Percentiles rank a stretch among this genome's conserved stretches.
Conservation (phyloP, 352 stramenopile species). For the Pythium rhizo-oryzae region DNA sequence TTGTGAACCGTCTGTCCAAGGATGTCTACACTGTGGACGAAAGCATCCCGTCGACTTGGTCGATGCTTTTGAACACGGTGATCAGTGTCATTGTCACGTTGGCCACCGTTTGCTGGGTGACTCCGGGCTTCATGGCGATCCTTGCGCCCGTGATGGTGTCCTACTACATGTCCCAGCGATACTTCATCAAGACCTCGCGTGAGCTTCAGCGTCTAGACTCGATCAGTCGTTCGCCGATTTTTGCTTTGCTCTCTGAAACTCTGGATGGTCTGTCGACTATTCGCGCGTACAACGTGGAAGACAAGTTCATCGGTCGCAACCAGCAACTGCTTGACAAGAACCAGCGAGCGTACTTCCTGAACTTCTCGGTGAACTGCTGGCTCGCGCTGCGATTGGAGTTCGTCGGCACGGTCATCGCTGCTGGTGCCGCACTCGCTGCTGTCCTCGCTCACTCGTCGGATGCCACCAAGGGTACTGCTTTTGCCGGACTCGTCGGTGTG, state of each 20-base stretch:
- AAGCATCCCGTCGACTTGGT: slow-evolving; percentile 67
- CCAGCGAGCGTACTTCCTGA: slow-evolving; percentile 74
- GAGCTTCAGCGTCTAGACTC: slow-evolving; percentile 97
- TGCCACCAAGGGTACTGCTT: slow-evolving; percentile 40
- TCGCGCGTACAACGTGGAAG: slow-evolving; percentile 70
- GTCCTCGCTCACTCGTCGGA: slow-evolving; percentile 56
- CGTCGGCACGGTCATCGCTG: slow-evolving; percentile 62
- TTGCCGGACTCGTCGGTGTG: slow-evolving; percentile 64
- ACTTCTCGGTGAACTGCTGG: slow-evolving; percentile 80
- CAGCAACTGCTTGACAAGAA: slow-evolving; percentile 62
- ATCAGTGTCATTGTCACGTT: slow-evolving; percentile 68
- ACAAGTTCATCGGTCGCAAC: slow-evolving; percentile 56
- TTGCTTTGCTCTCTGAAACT: slow-evolving; percentile 94
- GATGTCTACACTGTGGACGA: slow-evolving; percentile 81
- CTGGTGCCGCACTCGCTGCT: slow-evolving; percentile 54
- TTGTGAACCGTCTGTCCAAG: slow-evolving; percentile 80
- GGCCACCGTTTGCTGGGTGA: slow-evolving; percentile 71
- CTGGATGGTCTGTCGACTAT: slow-evolving; percentile 96
- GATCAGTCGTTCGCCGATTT: slow-evolving; percentile 93
- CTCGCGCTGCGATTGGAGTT: slow-evolving; percentile 76
- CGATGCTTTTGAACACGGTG: slow-evolving; percentile 67
- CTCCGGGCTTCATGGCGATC: slow-evolving; percentile 69
- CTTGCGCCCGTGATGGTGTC: slow-evolving; percentile 71
- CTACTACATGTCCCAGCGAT: slow-evolving; percentile 85
- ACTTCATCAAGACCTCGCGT: slow-evolving; percentile 92